Evolutionary conservation across 257 asterid species (phyloP).

Genomic region (Ilex aquifolium): DNA sequence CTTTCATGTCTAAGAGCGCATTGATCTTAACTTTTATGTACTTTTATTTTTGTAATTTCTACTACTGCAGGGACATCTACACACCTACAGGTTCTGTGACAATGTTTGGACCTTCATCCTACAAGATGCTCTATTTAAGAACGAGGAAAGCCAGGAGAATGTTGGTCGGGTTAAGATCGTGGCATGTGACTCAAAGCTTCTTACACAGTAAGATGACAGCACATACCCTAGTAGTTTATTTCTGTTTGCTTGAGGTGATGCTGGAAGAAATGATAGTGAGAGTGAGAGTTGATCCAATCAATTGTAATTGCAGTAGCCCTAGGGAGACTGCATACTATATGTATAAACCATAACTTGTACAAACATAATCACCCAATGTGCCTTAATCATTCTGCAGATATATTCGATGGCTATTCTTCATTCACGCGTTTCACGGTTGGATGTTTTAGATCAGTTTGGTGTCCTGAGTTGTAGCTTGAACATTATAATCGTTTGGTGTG

Average conservation of each 20-base stretch:
- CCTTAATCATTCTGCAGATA: too few relatives aligned
- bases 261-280: background rate
- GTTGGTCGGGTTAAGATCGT: slow-evolving; percentile 75
- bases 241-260: background rate
- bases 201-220: slow-evolving; percentile 51
- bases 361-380: too few relatives aligned
- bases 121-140: slow-evolving; percentile 74
- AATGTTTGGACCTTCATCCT: slow-evolving; percentile 94
- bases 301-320: background rate
- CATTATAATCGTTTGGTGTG: too few relatives aligned
- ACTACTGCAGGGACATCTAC: slow-evolving; percentile 83
- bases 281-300: background rate
- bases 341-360: background rate
- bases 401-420: too few relatives aligned
- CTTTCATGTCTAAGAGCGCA: too few relatives aligned
- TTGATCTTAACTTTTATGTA: too few relatives aligned
- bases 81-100: slow-evolving; percentile 88
- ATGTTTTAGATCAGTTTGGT: too few relatives aligned
- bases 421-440: too few relatives aligned
- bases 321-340: background rate
- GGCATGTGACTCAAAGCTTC: slow-evolving; percentile 84
- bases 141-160: slow-evolving; percentile 68
- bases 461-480: too few relatives aligned
- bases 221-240: background rate
- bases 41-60: background rate